phyloP scores from a whole-genome alignment of 352 stramenopile genomes.

The Pythium volutum region DNA sequence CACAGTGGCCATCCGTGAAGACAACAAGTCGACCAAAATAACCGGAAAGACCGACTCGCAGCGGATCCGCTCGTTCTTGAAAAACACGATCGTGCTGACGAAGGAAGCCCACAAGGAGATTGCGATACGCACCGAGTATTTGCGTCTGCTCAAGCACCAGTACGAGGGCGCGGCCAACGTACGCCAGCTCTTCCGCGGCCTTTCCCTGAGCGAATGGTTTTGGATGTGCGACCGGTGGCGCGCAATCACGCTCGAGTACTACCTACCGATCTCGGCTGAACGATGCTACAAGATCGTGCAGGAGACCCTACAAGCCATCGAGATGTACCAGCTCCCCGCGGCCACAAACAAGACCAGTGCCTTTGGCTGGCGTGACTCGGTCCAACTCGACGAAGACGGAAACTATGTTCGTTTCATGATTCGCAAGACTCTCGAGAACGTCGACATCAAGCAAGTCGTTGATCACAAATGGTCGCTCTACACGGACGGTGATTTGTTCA shows the following conservation, averaged over 20 bases:
- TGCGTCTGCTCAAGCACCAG: not conserved
- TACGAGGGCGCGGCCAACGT: not conserved
- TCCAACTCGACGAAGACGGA: not conserved
- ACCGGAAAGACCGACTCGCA: not conserved
- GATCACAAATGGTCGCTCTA: conserved; percentile 4
- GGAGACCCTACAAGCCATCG: not conserved
- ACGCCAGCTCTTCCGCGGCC: not conserved
- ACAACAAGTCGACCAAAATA: not conserved
- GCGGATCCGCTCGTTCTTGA: not conserved
- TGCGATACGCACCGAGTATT: not conserved
- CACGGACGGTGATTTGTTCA: not conserved
- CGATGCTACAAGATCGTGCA: not conserved
- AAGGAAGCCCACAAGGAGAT: not conserved
- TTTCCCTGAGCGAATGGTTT: not conserved
- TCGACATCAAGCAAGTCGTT: conserved; percentile 1
- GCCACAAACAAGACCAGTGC: not conserved
- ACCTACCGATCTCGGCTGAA: not conserved
- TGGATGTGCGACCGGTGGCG: conserved; percentile 9
- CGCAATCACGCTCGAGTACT: not conserved
- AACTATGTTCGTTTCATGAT: not conserved
- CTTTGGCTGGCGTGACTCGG: conserved; percentile 1
- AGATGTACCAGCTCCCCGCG: not conserved
- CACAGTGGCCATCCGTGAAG: too few relatives aligned
- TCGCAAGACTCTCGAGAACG: conserved; percentile 7
- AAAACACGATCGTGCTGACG: not conserved